Percentiles rank a stretch among this genome's conserved stretches.
phyloP scores from a whole-genome alignment of 2,329 filamentous ascomycete species.

The Curvularia verruculosa region DNA sequence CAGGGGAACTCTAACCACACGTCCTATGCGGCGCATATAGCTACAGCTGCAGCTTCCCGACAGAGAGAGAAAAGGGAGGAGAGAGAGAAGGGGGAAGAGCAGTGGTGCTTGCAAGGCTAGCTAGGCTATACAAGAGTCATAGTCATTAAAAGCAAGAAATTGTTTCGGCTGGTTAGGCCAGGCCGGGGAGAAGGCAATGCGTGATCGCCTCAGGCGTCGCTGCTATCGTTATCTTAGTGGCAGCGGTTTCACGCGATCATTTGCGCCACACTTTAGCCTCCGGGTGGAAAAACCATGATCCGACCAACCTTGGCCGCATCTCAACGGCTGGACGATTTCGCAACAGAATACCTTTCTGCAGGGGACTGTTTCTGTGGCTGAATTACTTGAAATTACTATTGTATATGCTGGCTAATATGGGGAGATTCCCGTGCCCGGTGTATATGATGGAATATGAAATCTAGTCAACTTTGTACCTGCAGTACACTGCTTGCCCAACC shows the following conservation, averaged over 20 bases:
- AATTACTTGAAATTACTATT: slow-evolving; percentile 16
- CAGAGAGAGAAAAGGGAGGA: not conserved
- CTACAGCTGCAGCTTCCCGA: not conserved
- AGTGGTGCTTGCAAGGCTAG: not conserved
- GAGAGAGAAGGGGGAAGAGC: not conserved
- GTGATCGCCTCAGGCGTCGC: slow-evolving; percentile 11
- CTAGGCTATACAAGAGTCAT: not conserved
- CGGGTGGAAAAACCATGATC: not conserved
- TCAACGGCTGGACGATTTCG: not conserved
- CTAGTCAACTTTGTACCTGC: slow-evolving; percentile 1
- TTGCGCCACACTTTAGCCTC: slow-evolving; percentile 13
- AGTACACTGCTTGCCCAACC: slow-evolving; percentile 6
- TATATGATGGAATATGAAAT: slow-evolving; percentile 4
- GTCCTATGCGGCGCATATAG: slow-evolving; percentile 5
- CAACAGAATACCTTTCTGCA: not conserved
- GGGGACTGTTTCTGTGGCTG: not conserved
- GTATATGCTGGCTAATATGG: slow-evolving; percentile 5
- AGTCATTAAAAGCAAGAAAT: not conserved
- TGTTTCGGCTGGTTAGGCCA: not conserved
- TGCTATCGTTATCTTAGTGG: slow-evolving; percentile 17
- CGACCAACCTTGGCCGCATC: not conserved
- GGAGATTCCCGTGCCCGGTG: not conserved
- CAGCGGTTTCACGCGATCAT: slow-evolving; percentile 16
- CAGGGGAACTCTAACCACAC: slow-evolving; percentile 11
- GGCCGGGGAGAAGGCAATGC: not conserved